Evolutionary conservation across 768 basidiomycete species (phyloP), one percentile per base, ranked within the genome.

Genomic region (Calvatia gigantea): DNA sequence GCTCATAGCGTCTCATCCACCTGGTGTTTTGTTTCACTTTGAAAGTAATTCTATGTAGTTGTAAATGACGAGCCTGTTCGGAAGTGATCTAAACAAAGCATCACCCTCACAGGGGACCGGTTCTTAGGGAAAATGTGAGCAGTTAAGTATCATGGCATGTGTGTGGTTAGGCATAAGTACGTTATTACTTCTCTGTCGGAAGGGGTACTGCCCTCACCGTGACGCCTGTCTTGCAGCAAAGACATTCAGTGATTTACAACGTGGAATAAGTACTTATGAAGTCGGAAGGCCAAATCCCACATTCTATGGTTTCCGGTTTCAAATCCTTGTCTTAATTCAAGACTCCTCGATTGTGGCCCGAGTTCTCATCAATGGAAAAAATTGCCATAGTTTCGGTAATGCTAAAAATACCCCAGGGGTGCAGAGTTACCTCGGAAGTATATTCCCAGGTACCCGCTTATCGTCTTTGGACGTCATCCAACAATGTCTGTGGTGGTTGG

Each of bases 311-410:
- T 29, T 7, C 11, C 17, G 21, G 25, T 19, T 19, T 12, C 9
- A 21, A 11, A 11, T 8, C 8, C n/a, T 23, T 21, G 35, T 11
- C 41, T 4, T 14, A 9, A 21, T 12, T 42, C 11, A 6, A 21
- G 19, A 4, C 41, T n/a, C n/a, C 51, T 23, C 9, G 17, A 44
- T 32, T 32, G 51, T 53, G 21, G 25, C 12, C 21, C 23, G 6
- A 9, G 42, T 32, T 53, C 51, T 43, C 51, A 53, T 43, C 38
- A 23, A 14, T 53, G 51, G 51, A 28, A 23, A 53, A 53, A 43
- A 43, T 31, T n/a, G 12, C 9, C 41, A 28, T 41, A n/a, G 6
- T 29, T 51, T 29, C 17, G 19, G 28, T 42, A 17, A 5, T 11
- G 8, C 15, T n/a, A n/a, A n/a, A n/a, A n/a, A n/a, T n/a, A n/a